phyloP scores from a whole-genome alignment of 352 stramenopile species.

The Aphanomyces cochlioides region DNA sequence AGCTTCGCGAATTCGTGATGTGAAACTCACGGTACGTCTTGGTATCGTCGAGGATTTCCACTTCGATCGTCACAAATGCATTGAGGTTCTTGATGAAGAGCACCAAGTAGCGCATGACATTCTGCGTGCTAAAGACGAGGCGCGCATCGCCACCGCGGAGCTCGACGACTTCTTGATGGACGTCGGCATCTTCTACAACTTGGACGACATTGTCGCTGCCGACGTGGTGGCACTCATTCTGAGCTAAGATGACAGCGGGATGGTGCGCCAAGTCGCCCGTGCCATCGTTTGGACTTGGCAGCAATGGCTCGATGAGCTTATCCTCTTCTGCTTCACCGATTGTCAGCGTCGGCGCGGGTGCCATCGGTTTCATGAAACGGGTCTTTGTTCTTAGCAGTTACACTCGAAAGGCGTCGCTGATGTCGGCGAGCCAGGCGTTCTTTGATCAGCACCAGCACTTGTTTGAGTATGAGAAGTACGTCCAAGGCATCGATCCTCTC shows the following conservation, averaged over 20 bases:
- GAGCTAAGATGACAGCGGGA: slow-evolving; percentile 45
- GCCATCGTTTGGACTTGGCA: not conserved
- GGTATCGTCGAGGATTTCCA: slow-evolving; percentile 65
- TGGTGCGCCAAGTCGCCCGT: slow-evolving; percentile 42
- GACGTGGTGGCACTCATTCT: slow-evolving; percentile 57
- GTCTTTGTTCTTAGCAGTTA: not conserved
- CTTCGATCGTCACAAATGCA: slow-evolving; percentile 63
- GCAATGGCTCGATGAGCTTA: slow-evolving; percentile 18
- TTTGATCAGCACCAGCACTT: slow-evolving; percentile 57
- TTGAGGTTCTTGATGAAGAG: slow-evolving; percentile 80
- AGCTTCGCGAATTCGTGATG: slow-evolving; percentile 64
- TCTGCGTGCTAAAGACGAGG: slow-evolving; percentile 59
- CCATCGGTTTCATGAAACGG: not conserved
- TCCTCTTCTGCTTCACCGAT: slow-evolving; percentile 33
- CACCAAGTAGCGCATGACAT: slow-evolving; percentile 76
- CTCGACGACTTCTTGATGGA: slow-evolving; percentile 78
- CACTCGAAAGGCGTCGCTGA: not conserved
- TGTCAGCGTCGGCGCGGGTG: not conserved
- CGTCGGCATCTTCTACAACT: slow-evolving; percentile 65
- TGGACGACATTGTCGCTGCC: slow-evolving; percentile 64
- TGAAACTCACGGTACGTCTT: slow-evolving; percentile 59
- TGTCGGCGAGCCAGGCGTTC: slow-evolving; percentile 38
- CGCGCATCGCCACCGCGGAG: slow-evolving; percentile 61
- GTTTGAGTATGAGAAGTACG: slow-evolving; percentile 61
- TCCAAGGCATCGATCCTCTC: slow-evolving; percentile 31